These are phyloP conservation scores for Botryotinia narcissicola DNA, from an alignment of 2,329 filamentous ascomycete genomes.

Conservation along the genomic window DNA sequence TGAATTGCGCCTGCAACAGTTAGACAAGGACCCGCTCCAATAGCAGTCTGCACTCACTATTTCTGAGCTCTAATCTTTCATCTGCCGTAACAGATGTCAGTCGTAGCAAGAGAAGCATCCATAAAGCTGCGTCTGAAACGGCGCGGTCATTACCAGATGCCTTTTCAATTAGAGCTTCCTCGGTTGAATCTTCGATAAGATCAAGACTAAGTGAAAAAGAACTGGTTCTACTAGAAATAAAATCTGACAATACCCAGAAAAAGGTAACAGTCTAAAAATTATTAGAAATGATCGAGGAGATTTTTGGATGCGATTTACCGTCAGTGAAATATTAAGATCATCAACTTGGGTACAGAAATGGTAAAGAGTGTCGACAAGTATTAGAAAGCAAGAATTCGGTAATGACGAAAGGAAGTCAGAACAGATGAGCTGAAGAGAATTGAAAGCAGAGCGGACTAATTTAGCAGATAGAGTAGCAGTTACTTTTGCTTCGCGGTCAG, in stretches of 20 bases:
- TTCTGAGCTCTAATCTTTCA: slow-evolving; percentile 71
- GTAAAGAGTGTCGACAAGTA: slow-evolving; percentile 82
- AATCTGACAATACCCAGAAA: slow-evolving; percentile 94
- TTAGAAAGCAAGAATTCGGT: slow-evolving; percentile 68
- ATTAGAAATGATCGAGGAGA: slow-evolving; percentile 21
- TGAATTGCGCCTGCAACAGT: slow-evolving; percentile 67
- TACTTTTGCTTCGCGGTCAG: slow-evolving; percentile 25
- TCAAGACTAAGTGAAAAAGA: slow-evolving; percentile 57
- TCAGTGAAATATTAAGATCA: slow-evolving; percentile 92
- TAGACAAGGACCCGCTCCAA: slow-evolving; percentile 29
- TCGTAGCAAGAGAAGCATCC: slow-evolving; percentile 72
- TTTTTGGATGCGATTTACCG: slow-evolving; percentile 54
- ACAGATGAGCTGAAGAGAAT: slow-evolving; percentile 85
- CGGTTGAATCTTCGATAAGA: slow-evolving; percentile 54
- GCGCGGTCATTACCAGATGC: slow-evolving; percentile 58
- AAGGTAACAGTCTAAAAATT: slow-evolving; percentile 74
- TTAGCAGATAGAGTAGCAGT: slow-evolving; percentile 61
- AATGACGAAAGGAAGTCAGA: slow-evolving; percentile 84
- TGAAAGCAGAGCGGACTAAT: slow-evolving; percentile 83
- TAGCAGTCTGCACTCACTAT: slow-evolving; percentile 50
- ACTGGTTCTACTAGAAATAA: slow-evolving; percentile 62
- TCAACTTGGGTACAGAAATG: slow-evolving; percentile 86
- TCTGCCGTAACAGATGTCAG: slow-evolving; percentile 71
- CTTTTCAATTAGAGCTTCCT: slow-evolving; percentile 55
- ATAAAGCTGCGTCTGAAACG: slow-evolving; percentile 68